phyloP scores from a whole-genome alignment of 2,329 filamentous ascomycete genomes.

The Trichophyton benhamiae region DNA sequence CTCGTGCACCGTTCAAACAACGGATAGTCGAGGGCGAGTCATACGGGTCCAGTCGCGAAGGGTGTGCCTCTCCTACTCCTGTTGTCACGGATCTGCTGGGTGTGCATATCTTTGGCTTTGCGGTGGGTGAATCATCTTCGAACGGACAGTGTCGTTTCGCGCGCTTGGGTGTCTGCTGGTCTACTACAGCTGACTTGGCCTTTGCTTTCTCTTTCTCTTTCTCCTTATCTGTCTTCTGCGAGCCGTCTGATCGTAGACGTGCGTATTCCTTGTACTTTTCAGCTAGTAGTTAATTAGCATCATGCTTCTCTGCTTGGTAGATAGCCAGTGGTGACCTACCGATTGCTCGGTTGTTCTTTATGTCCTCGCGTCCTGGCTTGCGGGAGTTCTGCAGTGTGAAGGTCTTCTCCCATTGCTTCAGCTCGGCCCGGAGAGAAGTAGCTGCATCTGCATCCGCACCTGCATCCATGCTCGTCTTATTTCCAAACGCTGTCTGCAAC shows the following conservation, averaged over 20 bases:
- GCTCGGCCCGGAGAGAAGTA: conserved; percentile 28
- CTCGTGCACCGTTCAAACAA: conserved; percentile 26
- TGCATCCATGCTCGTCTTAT: background rate
- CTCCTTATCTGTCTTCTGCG: background rate
- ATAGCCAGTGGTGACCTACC: conserved; percentile 20
- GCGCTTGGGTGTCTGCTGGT: conserved; percentile 3
- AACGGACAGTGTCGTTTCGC: conserved; percentile 9
- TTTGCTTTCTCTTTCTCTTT: too few relatives aligned
- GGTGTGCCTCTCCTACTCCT: conserved; percentile 19
- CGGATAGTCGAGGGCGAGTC: conserved; percentile 32
- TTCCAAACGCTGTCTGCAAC: background rate
- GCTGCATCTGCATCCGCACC: conserved; percentile 15
- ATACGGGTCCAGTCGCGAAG: conserved; percentile 33
- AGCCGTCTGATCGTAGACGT: conserved; percentile 25
- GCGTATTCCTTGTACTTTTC: conserved; percentile 39
- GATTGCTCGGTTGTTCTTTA: conserved; percentile 35
- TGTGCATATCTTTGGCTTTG: conserved; percentile 12
- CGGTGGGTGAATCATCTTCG: background rate
- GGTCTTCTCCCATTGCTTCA: conserved; percentile 38
- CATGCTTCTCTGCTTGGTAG: background rate
- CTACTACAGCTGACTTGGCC: conserved; percentile 10
- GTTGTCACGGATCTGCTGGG: conserved; percentile 21
- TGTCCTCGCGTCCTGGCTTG: conserved; percentile 37
- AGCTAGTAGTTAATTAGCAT: conserved; percentile 19
- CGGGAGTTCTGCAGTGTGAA: conserved; percentile 34